These are phyloP conservation scores for Cystofilobasidium capitatum DNA, from an alignment of 768 basidiomycete genomes.

Conservation along the genomic window DNA sequence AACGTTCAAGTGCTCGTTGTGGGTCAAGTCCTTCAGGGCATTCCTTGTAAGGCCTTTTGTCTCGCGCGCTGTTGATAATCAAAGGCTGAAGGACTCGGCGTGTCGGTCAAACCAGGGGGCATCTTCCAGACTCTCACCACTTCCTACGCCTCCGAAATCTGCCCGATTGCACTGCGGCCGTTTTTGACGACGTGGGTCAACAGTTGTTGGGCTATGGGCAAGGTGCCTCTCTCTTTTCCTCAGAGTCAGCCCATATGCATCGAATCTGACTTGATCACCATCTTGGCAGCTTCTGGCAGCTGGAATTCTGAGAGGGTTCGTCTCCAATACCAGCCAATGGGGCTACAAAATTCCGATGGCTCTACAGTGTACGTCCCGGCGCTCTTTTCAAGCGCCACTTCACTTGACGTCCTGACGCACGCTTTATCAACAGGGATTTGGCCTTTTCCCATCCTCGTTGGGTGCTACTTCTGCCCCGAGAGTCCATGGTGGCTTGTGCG, in stretches of 20 bases:
- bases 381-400: too few relatives aligned
- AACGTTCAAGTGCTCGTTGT: constrained; percentile 24
- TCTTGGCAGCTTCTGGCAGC: background rate
- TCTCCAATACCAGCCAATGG: background rate
- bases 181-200: constrained; percentile 8
- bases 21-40: constrained; percentile 26
- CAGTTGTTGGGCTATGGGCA: constrained; percentile 3
- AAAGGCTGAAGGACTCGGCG: background rate
- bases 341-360: background rate
- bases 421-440: too few relatives aligned
- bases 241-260: too few relatives aligned
- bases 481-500: constrained; percentile 10
- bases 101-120: background rate
- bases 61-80: background rate
- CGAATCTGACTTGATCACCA: too few relatives aligned
- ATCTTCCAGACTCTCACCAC: background rate
- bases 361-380: too few relatives aligned
- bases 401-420: too few relatives aligned
- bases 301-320: background rate
- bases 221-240: too few relatives aligned
- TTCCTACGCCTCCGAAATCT: constrained; percentile 7
- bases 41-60: constrained; percentile 1
- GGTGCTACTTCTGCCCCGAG: background rate
- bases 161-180: background rate
- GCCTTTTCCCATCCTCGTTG: background rate